A percentile compares a stretch with the other conserved stretches of the same genome.
Conservation (phyloP, 2,329 filamentous ascomycete genomes). For the Sporothrix pallida region DNA sequence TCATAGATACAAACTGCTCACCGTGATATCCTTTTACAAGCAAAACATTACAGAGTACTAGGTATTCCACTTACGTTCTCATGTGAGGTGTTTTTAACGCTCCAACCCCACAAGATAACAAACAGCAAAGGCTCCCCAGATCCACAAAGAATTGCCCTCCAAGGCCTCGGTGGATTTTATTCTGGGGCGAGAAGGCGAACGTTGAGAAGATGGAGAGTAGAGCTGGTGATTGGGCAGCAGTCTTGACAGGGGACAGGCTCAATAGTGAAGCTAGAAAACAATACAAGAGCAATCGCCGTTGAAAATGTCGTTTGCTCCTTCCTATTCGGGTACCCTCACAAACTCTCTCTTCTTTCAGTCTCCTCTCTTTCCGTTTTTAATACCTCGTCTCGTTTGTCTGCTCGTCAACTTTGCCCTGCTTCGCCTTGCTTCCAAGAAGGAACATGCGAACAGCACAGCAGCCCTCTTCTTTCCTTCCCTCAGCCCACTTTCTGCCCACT, state of each 20-base stretch:
- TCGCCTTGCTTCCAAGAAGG: background rate
- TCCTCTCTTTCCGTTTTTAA: background rate
- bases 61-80: background rate
- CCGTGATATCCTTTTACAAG: background rate
- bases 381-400: background rate
- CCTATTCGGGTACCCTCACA: constrained; percentile 10
- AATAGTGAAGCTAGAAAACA: background rate
- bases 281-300: background rate
- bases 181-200: background rate
- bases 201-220: background rate
- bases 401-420: background rate
- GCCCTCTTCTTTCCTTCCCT: background rate
- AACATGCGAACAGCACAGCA: background rate
- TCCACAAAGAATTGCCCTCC: background rate
- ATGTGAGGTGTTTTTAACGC: background rate
- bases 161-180: background rate
- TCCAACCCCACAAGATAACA: constrained; percentile 12
- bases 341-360: background rate
- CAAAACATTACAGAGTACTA: too few species aligned
- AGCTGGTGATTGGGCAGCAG: background rate
- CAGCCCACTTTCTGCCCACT: constrained; percentile 19
- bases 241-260: background rate
- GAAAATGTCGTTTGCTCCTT: constrained; percentile 11
- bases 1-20: background rate
- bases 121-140: constrained; percentile 1